Evolutionary conservation across 1,284 basidiomycete species (phyloP).

Genomic region (Gymnopus androsaceus): DNA sequence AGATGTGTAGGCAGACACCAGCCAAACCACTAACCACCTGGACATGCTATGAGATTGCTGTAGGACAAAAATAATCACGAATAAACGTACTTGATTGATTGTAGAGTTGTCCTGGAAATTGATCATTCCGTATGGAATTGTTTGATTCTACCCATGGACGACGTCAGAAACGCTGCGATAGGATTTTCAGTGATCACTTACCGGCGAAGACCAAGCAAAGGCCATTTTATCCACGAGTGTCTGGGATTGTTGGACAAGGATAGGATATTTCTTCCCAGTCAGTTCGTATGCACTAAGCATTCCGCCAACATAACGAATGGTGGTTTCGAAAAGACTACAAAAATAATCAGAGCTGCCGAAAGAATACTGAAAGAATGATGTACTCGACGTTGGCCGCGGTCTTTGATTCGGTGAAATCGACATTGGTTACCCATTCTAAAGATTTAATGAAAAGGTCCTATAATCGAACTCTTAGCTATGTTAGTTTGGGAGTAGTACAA

Average conservation of each 20-base stretch:
- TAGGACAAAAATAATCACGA: too few relatives aligned
- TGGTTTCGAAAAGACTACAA: conserved; percentile 81
- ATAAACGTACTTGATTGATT: not conserved
- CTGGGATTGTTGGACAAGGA: conserved; percentile 60
- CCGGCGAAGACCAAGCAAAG: conserved; percentile 54
- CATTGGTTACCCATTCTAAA: conserved; percentile 10
- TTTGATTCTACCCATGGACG: conserved; percentile 37
- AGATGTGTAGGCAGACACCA: too few relatives aligned
- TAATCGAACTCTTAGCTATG: conserved; percentile 40
- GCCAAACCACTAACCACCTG: too few relatives aligned
- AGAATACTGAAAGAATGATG: conserved; percentile 42
- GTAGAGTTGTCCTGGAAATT: conserved; percentile 50
- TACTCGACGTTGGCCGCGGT: not conserved
- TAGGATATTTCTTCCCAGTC: conserved; percentile 54
- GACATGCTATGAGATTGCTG: too few relatives aligned
- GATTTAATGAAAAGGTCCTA: conserved; percentile 28
- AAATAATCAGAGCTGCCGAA: not conserved
- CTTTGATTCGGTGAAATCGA: conserved; percentile 16
- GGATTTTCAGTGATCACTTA: conserved; percentile 29
- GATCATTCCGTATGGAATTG: conserved; percentile 54
- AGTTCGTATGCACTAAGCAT: conserved; percentile 84
- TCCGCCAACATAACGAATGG: conserved; percentile 78
- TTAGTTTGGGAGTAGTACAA: conserved; percentile 28
- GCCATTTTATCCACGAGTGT: conserved; percentile 73
- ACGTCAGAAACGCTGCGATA: not conserved